Evolutionary conservation across 345 rosid species (phyloP).

Genomic region (Punica granatum): DNA sequence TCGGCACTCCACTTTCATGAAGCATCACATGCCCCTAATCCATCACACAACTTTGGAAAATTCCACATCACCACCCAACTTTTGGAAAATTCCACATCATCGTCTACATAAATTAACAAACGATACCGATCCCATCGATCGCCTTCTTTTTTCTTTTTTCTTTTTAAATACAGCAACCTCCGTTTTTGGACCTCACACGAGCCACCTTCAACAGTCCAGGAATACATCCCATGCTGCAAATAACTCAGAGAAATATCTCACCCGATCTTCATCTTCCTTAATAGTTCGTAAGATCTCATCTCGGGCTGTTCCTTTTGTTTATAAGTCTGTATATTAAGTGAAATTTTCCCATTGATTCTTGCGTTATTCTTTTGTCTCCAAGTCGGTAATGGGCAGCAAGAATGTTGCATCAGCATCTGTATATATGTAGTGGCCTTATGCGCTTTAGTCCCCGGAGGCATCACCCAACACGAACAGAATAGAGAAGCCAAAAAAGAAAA

Average conservation of each 20-base stretch:
- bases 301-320: too few relatives aligned
- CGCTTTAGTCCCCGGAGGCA: background rate
- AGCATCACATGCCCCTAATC: background rate
- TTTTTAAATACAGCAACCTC: too few relatives aligned
- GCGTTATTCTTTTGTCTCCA: background rate
- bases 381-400: background rate
- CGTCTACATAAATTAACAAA: background rate
- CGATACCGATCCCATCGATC: background rate
- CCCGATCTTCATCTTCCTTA: too few relatives aligned
- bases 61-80: background rate
- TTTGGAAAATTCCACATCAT: background rate
- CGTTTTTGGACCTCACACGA: too few relatives aligned
- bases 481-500: background rate
- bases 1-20: constrained; percentile 1
- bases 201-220: too few relatives aligned
- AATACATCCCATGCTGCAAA: background rate
- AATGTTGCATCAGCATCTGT: background rate
- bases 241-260: too few relatives aligned
- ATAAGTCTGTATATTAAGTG: too few relatives aligned
- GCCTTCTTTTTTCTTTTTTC: background rate
- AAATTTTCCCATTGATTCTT: background rate
- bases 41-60: constrained; percentile 4
- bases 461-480: background rate
- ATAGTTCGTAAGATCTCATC: too few relatives aligned
- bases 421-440: background rate